Evolutionary conservation across 768 basidiomycete genomes (phyloP), one percentile per base, ranked within the genome.

Genomic region (Kockovaella imperatae): DNA sequence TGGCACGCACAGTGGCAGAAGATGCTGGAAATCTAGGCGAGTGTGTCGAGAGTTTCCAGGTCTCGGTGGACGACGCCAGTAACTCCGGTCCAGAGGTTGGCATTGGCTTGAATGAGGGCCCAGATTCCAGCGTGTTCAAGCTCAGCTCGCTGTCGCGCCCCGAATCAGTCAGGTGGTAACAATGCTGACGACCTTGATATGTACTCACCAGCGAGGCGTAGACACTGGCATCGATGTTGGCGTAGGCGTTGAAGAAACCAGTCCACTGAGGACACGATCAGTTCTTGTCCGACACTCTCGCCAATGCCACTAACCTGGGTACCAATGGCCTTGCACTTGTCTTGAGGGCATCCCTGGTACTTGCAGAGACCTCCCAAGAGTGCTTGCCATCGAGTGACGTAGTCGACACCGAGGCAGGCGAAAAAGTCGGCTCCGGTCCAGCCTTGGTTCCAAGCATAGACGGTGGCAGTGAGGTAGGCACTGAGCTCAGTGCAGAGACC

Each of bases 351-450:
- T 7, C 28, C 43, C n/a, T 40, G 26, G 26, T 50, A 20, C 4
- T 45, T 21, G 31, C 56, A 57, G 13, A 57, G 31, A 0, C 30
- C 7, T 3, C 15, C 36, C 14, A 57, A 17, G 18, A 51, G 17
- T 2, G 40, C 15, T 25, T 53, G 42, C 51, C 52, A 57, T 24
- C 47, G 23, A 35, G 35, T 40, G 40, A 57, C 52, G 30, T 52
- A 38, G 45, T 49, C 31, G 49, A 36, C 25, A 13, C 56, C 56
- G 15, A 57, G 44, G 6, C 51, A 43, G n/a, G 56, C 56, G 32
- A 57, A 53, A 4, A 57, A 39, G 25, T 57, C 42, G 26, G 40
- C 48, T 18, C 39, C 48, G 3, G 56, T 50, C 56, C 56, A 57
- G 14, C 51, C 51, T 38, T 50, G 39, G 31, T 53, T 35, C 25